These are phyloP conservation scores for Xanthoparmelia taractica DNA, from an alignment of 495 filamentous ascomycete genomes.

Conservation along the genomic window DNA sequence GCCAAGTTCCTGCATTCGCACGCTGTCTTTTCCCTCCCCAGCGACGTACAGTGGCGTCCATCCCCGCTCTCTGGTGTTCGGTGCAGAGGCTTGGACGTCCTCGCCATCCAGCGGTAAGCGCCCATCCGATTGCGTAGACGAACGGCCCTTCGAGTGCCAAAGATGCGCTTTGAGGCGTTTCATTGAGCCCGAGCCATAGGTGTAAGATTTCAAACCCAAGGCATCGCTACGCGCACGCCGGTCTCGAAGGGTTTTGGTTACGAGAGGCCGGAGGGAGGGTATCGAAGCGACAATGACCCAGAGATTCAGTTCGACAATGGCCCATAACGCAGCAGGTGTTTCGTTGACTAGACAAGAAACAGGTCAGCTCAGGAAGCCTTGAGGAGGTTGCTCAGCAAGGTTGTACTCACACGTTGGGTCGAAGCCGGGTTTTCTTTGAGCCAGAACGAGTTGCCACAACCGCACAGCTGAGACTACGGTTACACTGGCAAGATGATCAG, in stretches of 20 bases:
- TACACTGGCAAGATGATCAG: not conserved
- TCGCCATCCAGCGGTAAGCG: not conserved
- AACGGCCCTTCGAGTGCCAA: not conserved
- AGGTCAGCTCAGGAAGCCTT: not conserved
- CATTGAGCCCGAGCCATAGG: not conserved
- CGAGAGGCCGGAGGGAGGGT: not conserved
- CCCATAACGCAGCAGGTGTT: not conserved
- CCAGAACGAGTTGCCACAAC: not conserved
- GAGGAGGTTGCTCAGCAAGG: not conserved
- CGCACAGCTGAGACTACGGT: not conserved
- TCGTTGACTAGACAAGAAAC: not conserved
- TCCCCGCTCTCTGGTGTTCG: not conserved
- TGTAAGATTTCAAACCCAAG: not conserved
- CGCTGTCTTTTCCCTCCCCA: not conserved
- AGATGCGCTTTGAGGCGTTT: not conserved
- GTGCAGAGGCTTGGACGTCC: not conserved
- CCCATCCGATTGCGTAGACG: not conserved
- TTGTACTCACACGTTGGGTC: not conserved
- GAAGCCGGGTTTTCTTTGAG: constrained; percentile 2
- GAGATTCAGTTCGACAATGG: not conserved
- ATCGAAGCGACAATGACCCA: not conserved
- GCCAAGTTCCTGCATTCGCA: not conserved
- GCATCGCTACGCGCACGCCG: not conserved
- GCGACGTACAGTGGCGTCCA: not conserved
- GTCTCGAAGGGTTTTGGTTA: not conserved